A percentile compares a stretch with the other conserved stretches of the same genome.
These are phyloP conservation scores for Somion occarium DNA, from an alignment of 1,284 basidiomycete genomes.

Conservation along the genomic window DNA sequence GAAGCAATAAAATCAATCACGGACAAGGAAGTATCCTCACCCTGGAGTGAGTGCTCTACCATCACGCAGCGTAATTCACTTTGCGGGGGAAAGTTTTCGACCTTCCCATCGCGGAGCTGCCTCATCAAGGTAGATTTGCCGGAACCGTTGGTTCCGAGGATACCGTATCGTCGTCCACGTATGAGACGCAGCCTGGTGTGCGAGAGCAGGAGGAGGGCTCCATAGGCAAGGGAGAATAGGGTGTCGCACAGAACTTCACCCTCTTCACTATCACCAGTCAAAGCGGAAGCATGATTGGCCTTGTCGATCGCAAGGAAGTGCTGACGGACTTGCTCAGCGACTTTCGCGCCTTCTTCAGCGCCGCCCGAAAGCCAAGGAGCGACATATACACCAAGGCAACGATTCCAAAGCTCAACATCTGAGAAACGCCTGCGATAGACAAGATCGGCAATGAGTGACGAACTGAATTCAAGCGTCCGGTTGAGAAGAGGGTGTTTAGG, in stretches of 20 bases:
- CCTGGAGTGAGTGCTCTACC: conserved; percentile 95
- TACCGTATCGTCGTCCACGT: conserved; percentile 91
- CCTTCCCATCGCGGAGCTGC: conserved; percentile 91
- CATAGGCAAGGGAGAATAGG: conserved; percentile 95
- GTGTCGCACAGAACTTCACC: conserved; percentile 89
- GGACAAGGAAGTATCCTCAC: conserved; percentile 79
- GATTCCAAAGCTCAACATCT: conserved; percentile 65
- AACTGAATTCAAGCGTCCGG: conserved; percentile 63
- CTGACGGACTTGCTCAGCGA: conserved; percentile 62
- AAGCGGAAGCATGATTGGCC: conserved; percentile 47
- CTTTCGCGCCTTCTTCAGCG: conserved; percentile 39
- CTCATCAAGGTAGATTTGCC: conserved; percentile 98
- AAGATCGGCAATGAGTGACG: conserved; percentile 74
- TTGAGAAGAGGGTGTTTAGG: conserved; percentile 47
- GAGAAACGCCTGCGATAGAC: conserved; percentile 65
- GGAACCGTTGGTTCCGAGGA: conserved; percentile 93
- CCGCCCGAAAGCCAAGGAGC: conserved; percentile 56
- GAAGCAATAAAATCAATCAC: conserved; percentile 88
- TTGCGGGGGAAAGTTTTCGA: conserved; percentile 93
- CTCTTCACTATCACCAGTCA: conserved; percentile 57
- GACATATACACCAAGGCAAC: conserved; percentile 70
- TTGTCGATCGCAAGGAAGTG: conserved; percentile 79
- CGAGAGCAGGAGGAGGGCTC: conserved; percentile 91
- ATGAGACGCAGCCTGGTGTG: conserved; percentile 91
- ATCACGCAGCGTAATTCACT: conserved; percentile 86